phyloP scores from a whole-genome alignment of 306 rosid genomes.

The Cicer cuneatum region DNA sequence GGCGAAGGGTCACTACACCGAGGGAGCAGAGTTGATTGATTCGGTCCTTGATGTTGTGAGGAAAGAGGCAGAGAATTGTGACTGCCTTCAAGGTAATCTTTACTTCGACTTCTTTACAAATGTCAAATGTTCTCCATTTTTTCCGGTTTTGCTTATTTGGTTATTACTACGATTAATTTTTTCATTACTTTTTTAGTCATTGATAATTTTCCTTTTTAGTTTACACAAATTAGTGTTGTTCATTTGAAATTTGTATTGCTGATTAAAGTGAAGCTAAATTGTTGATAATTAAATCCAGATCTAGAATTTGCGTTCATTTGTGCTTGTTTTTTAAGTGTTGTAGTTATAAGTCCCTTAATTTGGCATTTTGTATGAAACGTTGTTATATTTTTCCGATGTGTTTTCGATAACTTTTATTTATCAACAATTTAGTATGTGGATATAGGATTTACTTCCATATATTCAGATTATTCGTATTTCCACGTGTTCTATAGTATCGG shows the following conservation, averaged over 20 bases:
- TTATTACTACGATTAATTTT: background rate
- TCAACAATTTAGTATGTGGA: background rate
- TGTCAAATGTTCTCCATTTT: no score
- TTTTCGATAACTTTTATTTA: background rate
- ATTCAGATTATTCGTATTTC: background rate
- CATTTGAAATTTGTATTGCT: background rate
- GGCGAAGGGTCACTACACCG: slow-evolving; percentile 71
- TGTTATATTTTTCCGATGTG: background rate
- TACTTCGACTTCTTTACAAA: background rate
- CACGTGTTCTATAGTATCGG: background rate
- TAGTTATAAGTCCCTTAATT: background rate
- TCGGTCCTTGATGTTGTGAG: slow-evolving; percentile 64
- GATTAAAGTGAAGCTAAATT: background rate
- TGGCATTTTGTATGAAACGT: background rate
- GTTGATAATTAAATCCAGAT: background rate
- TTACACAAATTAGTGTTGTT: background rate
- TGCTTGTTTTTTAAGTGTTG: background rate
- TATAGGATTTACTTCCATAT: background rate
- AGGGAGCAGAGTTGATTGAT: slow-evolving; percentile 63
- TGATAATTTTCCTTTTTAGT: background rate
- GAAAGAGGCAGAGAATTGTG: slow-evolving; percentile 63
- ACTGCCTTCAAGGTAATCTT: slow-evolving; percentile 62
- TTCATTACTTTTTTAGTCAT: background rate
- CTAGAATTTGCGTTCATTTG: background rate
- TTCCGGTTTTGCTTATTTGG: background rate